Evolutionary conservation across 805 yeast species (phyloP).

Genomic region (Suhomyces xylopsoci): DNA sequence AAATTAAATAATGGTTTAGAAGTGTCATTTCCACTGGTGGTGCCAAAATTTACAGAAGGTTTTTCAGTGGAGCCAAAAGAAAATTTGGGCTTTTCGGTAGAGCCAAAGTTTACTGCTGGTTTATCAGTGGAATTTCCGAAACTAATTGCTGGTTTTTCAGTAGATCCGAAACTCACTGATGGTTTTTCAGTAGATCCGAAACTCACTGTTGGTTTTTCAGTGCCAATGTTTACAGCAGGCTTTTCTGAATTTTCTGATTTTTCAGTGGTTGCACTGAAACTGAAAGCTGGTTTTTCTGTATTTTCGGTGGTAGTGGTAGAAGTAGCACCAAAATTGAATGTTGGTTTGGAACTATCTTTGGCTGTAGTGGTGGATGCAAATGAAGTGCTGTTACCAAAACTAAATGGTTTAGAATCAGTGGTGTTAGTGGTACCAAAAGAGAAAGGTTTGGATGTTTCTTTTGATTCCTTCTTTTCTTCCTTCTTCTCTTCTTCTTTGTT

Average conservation of each 20-base stretch:
- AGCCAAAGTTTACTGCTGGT: conserved; percentile 19
- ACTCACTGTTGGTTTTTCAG: no score
- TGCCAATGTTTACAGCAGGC: background rate
- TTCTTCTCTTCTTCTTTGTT: background rate
- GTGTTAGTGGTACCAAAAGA: conserved; percentile 5
- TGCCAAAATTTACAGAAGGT: background rate
- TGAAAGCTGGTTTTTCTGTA: background rate
- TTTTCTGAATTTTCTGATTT: background rate
- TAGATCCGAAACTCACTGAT: conserved; percentile 39
- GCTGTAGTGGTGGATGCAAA: background rate
- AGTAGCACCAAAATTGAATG: background rate
- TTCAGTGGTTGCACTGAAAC: background rate
- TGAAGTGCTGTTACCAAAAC: conserved; percentile 6
- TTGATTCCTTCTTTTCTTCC: background rate
- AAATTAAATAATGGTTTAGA: background rate
- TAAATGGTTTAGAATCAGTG: conserved; percentile 12
- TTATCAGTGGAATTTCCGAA: conserved; percentile 8
- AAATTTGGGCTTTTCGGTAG: background rate
- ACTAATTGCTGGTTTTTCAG: conserved; percentile 32
- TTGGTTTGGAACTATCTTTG: background rate
- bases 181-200: conserved; percentile 21
- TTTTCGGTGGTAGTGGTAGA: background rate
- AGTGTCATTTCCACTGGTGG: background rate
- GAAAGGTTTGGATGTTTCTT: conserved; percentile 10
- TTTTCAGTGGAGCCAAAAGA: background rate